phyloP scores from a whole-genome alignment of 1,284 basidiomycete genomes.

The Gymnopus androsaceus region DNA sequence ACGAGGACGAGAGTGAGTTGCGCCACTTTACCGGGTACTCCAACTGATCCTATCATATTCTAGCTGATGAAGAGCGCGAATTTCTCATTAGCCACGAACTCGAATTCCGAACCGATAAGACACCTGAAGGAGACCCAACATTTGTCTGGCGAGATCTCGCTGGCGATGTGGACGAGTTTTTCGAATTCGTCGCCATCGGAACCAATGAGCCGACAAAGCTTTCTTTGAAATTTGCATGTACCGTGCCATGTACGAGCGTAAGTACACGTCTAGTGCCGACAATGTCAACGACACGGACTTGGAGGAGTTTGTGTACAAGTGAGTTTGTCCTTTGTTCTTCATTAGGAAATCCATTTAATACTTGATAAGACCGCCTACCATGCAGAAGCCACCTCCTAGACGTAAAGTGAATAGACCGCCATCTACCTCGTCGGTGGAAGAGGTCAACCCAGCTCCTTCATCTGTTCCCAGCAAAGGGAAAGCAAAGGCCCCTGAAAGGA shows the following conservation, averaged over 20 bases:
- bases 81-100: slow-evolving; percentile 92
- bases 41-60: slow-evolving; percentile 2
- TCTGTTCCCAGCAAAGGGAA: slow-evolving; percentile 10
- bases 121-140: slow-evolving; percentile 73
- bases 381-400: slow-evolving; percentile 23
- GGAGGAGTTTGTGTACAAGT: slow-evolving; percentile 80
- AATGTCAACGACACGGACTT: slow-evolving; percentile 68
- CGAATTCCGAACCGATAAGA: slow-evolving; percentile 75
- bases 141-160: slow-evolving; percentile 91
- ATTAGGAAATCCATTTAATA: background rate
- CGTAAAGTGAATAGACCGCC: slow-evolving; percentile 26
- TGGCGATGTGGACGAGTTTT: slow-evolving; percentile 79
- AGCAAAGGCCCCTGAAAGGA: slow-evolving; percentile 10
- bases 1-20: slow-evolving; percentile 90
- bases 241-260: slow-evolving; percentile 92
- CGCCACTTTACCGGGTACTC: slow-evolving; percentile 6
- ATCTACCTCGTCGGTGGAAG: slow-evolving; percentile 16
- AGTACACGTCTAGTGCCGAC: slow-evolving; percentile 76
- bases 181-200: slow-evolving; percentile 78
- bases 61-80: slow-evolving; percentile 88
- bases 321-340: slow-evolving; percentile 31
- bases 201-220: slow-evolving; percentile 82
- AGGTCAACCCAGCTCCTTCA: slow-evolving; percentile 1
- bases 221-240: slow-evolving; percentile 94
- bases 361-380: slow-evolving; percentile 36